phyloP scores from a whole-genome alignment of 371 early-diverging fungal species.

The Nosema muscidifuracis region DNA sequence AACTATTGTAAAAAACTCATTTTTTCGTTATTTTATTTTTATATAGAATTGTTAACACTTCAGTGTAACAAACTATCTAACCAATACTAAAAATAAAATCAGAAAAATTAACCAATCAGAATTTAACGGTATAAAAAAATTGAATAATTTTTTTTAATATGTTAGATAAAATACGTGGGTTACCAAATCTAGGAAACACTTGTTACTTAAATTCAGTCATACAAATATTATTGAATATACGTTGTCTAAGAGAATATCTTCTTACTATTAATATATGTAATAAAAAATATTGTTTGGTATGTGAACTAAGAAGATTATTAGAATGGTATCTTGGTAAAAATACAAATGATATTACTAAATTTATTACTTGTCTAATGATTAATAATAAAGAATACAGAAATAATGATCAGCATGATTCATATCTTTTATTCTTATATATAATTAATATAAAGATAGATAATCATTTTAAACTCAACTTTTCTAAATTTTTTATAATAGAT shows the following conservation, averaged over 20 bases:
- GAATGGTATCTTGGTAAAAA: not conserved
- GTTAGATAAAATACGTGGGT: conserved; percentile 33
- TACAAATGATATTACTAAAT: not conserved
- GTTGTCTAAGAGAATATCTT: conserved; percentile 14
- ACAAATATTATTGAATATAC: conserved; percentile 28
- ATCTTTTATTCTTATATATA: not conserved
- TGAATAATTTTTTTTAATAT: too few species aligned
- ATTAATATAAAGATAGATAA: not conserved
- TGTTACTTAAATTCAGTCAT: conserved; percentile 46
- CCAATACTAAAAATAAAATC: too few species aligned
- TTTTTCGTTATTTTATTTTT: too few species aligned
- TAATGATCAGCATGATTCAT: not conserved
- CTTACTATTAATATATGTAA: not conserved
- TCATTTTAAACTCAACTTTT: not conserved
- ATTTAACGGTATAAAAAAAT: too few species aligned
- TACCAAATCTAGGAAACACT: conserved; percentile 49
- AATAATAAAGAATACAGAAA: not conserved
- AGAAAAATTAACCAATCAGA: too few species aligned
- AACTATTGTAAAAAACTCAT: too few species aligned
- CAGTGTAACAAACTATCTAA: too few species aligned
- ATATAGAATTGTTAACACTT: too few species aligned
- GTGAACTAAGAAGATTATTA: not conserved
- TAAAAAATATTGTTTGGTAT: not conserved
- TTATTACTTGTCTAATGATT: not conserved
- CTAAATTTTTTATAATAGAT: not conserved